Percentiles rank a stretch among this genome's conserved stretches.
These are phyloP conservation scores for Pelargonium fulgidum DNA, from an alignment of 441 rosid species.

Conservation along the genomic window DNA sequence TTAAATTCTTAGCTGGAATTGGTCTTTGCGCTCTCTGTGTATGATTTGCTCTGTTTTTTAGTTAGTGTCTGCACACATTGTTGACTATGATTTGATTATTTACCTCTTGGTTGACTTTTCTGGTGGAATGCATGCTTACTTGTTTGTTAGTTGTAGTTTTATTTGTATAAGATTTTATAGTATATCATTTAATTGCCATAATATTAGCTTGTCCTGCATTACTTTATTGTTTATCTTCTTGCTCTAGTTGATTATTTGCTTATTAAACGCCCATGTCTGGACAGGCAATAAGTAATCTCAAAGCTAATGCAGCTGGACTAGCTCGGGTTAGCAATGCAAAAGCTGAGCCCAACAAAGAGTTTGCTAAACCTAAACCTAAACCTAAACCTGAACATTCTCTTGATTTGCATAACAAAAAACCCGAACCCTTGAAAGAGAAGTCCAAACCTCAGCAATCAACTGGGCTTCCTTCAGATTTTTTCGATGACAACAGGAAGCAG, in stretches of 20 bases:
- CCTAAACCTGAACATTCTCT: conserved; percentile 23
- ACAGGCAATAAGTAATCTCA: conserved; percentile 60
- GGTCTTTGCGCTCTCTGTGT: not conserved
- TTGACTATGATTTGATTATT: not conserved
- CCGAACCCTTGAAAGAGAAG: conserved; percentile 26
- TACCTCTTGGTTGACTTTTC: not conserved
- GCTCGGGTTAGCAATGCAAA: conserved; percentile 19
- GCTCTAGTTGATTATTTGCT: conserved; percentile 12
- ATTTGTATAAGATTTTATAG: not conserved
- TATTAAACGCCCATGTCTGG: conserved; percentile 20
- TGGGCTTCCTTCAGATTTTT: conserved; percentile 54
- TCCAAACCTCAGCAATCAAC: conserved; percentile 38
- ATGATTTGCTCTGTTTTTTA: not conserved
- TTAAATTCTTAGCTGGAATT: not conserved
- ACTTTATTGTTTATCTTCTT: not conserved
- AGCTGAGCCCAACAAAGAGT: conserved; percentile 17
- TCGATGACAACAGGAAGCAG: conserved; percentile 39
- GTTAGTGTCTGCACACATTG: not conserved
- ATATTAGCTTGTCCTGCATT: not conserved
- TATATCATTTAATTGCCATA: not conserved
- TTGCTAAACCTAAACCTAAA: conserved; percentile 15
- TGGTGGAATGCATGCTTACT: not conserved
- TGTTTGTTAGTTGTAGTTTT: not conserved
- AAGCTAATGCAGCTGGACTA: conserved; percentile 53
- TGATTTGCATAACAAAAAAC: conserved; percentile 22